Percentiles rank a stretch among this genome's conserved stretches.
These are phyloP conservation scores for Handroanthus guayacan DNA, from an alignment of 257 asterid genomes.

Conservation along the genomic window DNA sequence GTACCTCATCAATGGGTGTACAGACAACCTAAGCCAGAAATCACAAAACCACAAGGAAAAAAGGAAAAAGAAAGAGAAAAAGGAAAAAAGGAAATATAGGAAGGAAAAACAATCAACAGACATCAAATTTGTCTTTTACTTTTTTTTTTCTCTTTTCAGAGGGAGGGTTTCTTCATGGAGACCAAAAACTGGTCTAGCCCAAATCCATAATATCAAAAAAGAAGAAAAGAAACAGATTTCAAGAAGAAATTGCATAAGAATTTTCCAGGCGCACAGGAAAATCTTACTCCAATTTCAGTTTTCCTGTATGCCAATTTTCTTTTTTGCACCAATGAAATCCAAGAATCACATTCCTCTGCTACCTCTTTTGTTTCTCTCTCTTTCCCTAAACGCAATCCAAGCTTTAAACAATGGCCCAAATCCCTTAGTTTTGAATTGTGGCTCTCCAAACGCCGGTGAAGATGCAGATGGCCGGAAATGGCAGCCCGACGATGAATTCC, in stretches of 20 bases:
- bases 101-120: neutral
- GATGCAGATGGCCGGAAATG: slow-evolving; percentile 72
- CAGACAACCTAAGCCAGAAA: slow-evolving; percentile 16
- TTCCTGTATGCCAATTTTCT: slow-evolving; percentile 71
- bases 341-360: slow-evolving; percentile 16
- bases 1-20: slow-evolving; percentile 22
- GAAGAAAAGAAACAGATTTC: neutral
- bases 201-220: slow-evolving; percentile 38
- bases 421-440: slow-evolving; percentile 59
- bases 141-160: slow-evolving; percentile 23
- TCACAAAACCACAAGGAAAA: slow-evolving; percentile 15
- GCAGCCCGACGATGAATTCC: slow-evolving; percentile 67
- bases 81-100: neutral
- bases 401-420: slow-evolving; percentile 35
- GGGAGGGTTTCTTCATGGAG: slow-evolving; percentile 46
- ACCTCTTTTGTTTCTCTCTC: slow-evolving; percentile 30
- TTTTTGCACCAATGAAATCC: slow-evolving; percentile 45
- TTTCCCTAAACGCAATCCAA: slow-evolving; percentile 15
- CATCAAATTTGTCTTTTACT: slow-evolving; percentile 20
- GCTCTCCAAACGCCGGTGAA: slow-evolving; percentile 48
- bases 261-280: slow-evolving; percentile 76
- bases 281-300: slow-evolving; percentile 8
- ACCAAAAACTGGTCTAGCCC: slow-evolving; percentile 49
- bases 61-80: neutral
- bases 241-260: neutral